Evolutionary conservation across 345 rosid genomes (phyloP), one percentile per base, ranked within the genome.

Genomic region (Mangifera indica): DNA sequence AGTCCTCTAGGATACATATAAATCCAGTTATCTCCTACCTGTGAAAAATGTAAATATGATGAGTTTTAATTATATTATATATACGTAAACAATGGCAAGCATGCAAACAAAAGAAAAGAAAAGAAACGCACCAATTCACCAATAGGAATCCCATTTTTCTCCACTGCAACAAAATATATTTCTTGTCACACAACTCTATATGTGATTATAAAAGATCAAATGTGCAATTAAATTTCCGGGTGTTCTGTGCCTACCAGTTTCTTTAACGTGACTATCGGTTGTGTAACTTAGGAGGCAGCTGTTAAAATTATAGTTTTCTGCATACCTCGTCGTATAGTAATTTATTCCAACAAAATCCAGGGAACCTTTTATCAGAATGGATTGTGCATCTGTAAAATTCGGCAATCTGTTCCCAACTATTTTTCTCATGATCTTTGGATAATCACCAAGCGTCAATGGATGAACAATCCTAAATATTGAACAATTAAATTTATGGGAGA

Each of bases 361-460:
- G 5, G 92, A 87, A 5, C 91, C 85, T 67, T 76, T 84, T 3
- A 87, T 66, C 81, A 75, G 46, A 56, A 75, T 67, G 5, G 89
- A 75, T 68, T 91, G 70, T 9, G 74, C 76, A 74, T 80, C 49
- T 1, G 88, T 86, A 67, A 91, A 89, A 56, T 76, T 84, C 2
- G 93, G 92, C 72, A 91, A 66, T 55, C 92, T n/a, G 26, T 76
- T 71, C 22, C 93, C 97, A 0, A 85, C 80, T 1, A 82, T 37
- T 12, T 53, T 8, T 70, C 73, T 78, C 97, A 91, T 87, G 3
- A 42, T 76, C 29, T 76, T 67, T 2, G 92, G 97, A 70, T 91
- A 89, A 60, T 91, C 85, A 14, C 97, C 93, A 29, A 58, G 75
- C 24, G 62, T 82, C 20, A 90, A 22, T 10, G 96, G 93, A 76